Base-by-base conservation (phyloP, 352 stramenopile genomes). In the Phytophthora crassamura region DNA sequence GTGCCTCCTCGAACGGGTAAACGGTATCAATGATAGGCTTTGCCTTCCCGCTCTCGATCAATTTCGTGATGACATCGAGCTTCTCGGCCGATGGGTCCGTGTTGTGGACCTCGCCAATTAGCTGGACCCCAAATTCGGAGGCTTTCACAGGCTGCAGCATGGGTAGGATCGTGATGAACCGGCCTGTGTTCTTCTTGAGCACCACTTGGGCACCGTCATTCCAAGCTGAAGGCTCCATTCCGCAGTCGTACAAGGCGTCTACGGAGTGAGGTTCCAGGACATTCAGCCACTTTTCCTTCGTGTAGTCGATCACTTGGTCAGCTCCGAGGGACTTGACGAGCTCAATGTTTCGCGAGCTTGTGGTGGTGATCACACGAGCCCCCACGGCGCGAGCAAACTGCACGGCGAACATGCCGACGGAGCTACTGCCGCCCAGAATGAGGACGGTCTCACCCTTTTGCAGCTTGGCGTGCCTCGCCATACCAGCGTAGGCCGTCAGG, bases 271-370 rank as follows among this genome's bases (percentile, higher is more conserved):
- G 48, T 50, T 72, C 43, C 61, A 69, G 20, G 69, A 59, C 58
- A 25, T 72, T 32, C 34, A 16, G 16, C 67, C 57, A 64, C 25
- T 56, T 69, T 16, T 69, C 50, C 54, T 81, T 69, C 0, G 72
- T 83, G 62, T 90, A 90, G 41, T 88, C 75, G 11, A 90, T 71
- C 39, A 89, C 61, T 32, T 81, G 64, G 33, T 82, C 69, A 11
- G 51, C 65, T 18, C 71, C 79, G 2, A 74, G 34, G 34, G 58
- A 73, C 41, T 64, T 58, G 40, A 89, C 79, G 48, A 88, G 72
- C 16, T 58, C 48, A 10, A 47, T 51, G 34, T 67, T 60, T 32
- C 59, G 59, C 12, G 40, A n/a, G 42, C 59, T 67, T 22, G 46
- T 53, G 14, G 40, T 77, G 2, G 63, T 45, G 30, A 77, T 73